phyloP scores from a whole-genome alignment of 192 early-diverging fungal species.

The Podila horticola region DNA sequence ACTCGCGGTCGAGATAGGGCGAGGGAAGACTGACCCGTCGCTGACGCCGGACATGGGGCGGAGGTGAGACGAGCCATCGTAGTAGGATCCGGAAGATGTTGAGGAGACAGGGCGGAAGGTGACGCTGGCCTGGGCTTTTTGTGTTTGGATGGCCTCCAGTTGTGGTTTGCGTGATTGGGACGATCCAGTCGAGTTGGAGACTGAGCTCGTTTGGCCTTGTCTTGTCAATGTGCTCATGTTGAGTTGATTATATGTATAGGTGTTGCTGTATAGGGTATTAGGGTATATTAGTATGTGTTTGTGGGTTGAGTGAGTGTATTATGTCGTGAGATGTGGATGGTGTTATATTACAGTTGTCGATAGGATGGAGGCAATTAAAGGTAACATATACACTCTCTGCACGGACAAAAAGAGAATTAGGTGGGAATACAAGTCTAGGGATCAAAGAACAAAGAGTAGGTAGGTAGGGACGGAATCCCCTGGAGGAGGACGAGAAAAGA shows the following conservation, averaged over 20 bases:
- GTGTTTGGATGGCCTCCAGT: constrained; percentile 23
- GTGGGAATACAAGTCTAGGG: no score
- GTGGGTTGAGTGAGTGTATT: no score
- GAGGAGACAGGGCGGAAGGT: constrained; percentile 24
- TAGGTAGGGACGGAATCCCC: background rate
- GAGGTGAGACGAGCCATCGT: background rate
- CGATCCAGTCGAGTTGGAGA: background rate
- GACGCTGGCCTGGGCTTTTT: constrained; percentile 22
- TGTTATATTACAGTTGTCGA: no score
- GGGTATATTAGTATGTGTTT: background rate
- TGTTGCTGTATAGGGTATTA: no score
- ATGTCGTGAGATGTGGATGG: no score
- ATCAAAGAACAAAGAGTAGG: no score
- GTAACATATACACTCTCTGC: no score
- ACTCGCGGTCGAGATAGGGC: no score
- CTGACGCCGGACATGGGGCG: background rate
- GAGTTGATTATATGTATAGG: no score
- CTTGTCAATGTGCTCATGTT: background rate
- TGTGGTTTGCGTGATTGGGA: background rate
- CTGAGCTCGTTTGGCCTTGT: background rate
- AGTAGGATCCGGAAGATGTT: background rate
- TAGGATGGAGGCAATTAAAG: no score
- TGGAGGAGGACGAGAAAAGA: background rate
- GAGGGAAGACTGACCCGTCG: background rate
- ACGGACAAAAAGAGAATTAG: no score